Evolutionary conservation across 176 grass and related monocot genomes (phyloP), one percentile per base, ranked within the genome.

Genomic region (Lolium perenne): DNA sequence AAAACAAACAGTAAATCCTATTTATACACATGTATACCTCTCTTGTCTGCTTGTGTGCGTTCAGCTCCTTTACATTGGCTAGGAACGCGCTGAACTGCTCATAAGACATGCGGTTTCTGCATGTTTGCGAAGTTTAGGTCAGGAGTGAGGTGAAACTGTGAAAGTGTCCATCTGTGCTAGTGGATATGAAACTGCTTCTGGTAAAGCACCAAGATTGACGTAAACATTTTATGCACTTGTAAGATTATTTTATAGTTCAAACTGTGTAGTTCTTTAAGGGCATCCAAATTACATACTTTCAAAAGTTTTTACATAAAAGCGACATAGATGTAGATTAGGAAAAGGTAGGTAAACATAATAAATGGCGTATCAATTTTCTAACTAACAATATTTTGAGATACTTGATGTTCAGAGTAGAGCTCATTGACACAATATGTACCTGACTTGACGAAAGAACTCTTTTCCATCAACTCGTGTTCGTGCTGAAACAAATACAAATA

Each of bases 41-140:
- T 94, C 90, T 92, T 41, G 92, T 96, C 82, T 99, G 94, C 80
- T 89, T 99, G 38, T 92, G 86, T 78, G 94, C 90, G 49, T 96
- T 99, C 67, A 99, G 85, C 77, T 98, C 97, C 89, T 95, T 99
- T 74, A 99, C 97, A 78, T 96, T 99, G 41, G 94, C 87, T 74
- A 99, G 92, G 83, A 99, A 99, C 54, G 94, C 90, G 73, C 92
- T 94, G 26, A 99, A 99, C 73, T 99, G 97, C 90, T 99, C 97
- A 79, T 96, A 96, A 51, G 97, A 93, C 85, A 99, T 78, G 47
- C 97, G 94, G 79, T 90, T 99, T 89, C 97, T 99, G 83, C 83
- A 90, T 65, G 59, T 45, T 38, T 53, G 4, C 14, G 47, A 47
- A 88, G 46, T 64, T 80, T 79, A 69, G 80, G 72, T 65, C 45